Evolutionary conservation across 2,329 filamentous ascomycete genomes (phyloP).

Genomic region (Ascochyta clinopodiicola): DNA sequence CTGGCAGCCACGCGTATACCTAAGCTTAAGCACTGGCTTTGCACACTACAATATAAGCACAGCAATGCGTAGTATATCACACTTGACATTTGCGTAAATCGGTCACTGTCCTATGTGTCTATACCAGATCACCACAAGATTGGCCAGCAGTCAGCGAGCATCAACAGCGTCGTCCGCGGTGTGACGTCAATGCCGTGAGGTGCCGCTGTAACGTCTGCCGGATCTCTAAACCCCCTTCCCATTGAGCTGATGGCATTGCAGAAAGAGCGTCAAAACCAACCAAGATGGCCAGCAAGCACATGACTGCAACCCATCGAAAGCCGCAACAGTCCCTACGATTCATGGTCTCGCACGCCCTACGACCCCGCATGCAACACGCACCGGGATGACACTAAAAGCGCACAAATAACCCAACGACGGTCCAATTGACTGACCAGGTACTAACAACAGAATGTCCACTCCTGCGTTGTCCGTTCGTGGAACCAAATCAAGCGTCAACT

Average conservation of each 20-base stretch:
- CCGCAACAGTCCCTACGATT: background rate
- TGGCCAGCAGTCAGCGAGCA: no score
- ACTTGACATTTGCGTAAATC: background rate
- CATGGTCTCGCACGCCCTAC: background rate
- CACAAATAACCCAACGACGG: background rate
- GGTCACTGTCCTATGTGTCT: no score
- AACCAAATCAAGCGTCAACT: conserved; percentile 4
- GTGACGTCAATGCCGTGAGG: no score
- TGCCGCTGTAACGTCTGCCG: no score
- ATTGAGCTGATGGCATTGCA: no score
- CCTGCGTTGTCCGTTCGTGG: conserved; percentile 4
- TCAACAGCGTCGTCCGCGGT: no score
- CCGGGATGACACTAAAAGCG: background rate
- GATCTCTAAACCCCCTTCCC: no score
- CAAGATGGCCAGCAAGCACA: no score
- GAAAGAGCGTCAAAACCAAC: no score
- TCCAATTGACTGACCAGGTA: background rate
- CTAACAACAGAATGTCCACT: background rate
- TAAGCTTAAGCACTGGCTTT: background rate
- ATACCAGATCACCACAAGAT: no score
- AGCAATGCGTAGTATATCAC: background rate
- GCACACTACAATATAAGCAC: background rate
- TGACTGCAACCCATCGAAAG: background rate
- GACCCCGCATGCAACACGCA: background rate
- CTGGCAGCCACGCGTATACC: background rate